Conservation (phyloP, 2,329 filamentous ascomycete species). For the Claviceps sp. region DNA sequence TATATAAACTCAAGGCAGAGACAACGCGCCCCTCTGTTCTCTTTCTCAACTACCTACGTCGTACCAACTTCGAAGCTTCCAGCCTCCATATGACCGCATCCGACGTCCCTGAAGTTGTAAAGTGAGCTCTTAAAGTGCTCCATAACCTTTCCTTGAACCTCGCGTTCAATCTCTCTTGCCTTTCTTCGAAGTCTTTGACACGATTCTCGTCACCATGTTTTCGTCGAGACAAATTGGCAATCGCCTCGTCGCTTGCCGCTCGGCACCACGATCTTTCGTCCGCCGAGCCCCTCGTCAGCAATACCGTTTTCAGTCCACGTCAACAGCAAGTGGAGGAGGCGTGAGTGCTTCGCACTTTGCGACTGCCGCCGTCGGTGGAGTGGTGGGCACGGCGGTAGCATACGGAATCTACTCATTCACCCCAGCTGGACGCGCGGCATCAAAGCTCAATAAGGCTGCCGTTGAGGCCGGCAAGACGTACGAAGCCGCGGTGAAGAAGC, state of each 20-base stretch:
- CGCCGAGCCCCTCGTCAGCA: conserved; percentile 14
- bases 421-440: conserved; percentile 26
- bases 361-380: conserved; percentile 29
- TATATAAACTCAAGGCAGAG: too few relatives aligned
- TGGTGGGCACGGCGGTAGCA: conserved; percentile 27
- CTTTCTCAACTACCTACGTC: too few relatives aligned
- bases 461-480: conserved; percentile 48
- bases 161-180: not conserved
- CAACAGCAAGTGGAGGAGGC: conserved; percentile 12
- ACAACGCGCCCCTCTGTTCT: too few relatives aligned
- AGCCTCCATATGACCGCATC: not conserved
- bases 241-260: conserved; percentile 10
- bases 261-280: conserved; percentile 13
- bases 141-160: not conserved
- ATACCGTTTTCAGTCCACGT: conserved; percentile 28
- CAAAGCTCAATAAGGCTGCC: conserved; percentile 32
- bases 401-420: conserved; percentile 31
- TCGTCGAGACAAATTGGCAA: conserved; percentile 17
- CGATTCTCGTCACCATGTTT: conserved; percentile 14
- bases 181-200: not conserved
- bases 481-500: conserved; percentile 42
- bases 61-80: too few relatives aligned
- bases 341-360: conserved; percentile 21
- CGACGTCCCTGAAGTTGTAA: not conserved
- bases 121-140: not conserved